phyloP scores from a whole-genome alignment of 1,139 yeast genomes.

The Yamadazyma siamensis region DNA sequence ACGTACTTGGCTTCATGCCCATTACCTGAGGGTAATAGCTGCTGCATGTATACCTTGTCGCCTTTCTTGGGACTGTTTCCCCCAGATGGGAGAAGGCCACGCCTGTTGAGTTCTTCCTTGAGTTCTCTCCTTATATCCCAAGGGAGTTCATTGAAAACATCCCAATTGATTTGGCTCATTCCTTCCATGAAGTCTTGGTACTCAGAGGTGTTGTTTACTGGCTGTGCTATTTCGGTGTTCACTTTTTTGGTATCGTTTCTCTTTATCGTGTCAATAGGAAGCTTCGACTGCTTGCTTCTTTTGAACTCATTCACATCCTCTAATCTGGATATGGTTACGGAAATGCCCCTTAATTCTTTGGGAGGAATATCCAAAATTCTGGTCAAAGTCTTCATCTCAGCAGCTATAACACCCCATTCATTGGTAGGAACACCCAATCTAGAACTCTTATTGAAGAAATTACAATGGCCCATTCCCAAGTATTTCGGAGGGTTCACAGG shows the following conservation, averaged over 20 bases:
- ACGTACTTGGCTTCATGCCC: slow-evolving; percentile 26
- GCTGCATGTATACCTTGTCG: slow-evolving; percentile 36
- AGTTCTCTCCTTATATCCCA: slow-evolving; percentile 49
- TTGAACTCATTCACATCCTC: slow-evolving; percentile 32
- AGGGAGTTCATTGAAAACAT: slow-evolving; percentile 54
- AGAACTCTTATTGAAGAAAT: slow-evolving; percentile 55
- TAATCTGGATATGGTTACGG: slow-evolving; percentile 62
- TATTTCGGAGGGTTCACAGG: slow-evolving; percentile 74
- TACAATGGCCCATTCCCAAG: slow-evolving; percentile 83
- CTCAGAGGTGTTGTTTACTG: slow-evolving; percentile 7
- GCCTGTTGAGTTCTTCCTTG: slow-evolving; percentile 37
- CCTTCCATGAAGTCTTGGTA: slow-evolving; percentile 13
- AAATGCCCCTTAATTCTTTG: slow-evolving; percentile 72
- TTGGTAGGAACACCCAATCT: slow-evolving; percentile 63
- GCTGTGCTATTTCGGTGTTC: not conserved
- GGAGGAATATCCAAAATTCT: slow-evolving; percentile 60
- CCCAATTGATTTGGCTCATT: slow-evolving; percentile 42
- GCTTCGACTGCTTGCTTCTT: slow-evolving; percentile 35
- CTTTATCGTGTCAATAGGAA: slow-evolving; percentile 28
- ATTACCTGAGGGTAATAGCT: slow-evolving; percentile 31
- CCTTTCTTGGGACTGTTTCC: slow-evolving; percentile 16
- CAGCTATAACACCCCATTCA: slow-evolving; percentile 57
- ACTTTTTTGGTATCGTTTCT: slow-evolving; percentile 2
- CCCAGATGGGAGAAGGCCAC: slow-evolving; percentile 21
- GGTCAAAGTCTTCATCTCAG: slow-evolving; percentile 57